phyloP scores from a whole-genome alignment of 1,284 basidiomycete species.

The Ustilago curta region DNA sequence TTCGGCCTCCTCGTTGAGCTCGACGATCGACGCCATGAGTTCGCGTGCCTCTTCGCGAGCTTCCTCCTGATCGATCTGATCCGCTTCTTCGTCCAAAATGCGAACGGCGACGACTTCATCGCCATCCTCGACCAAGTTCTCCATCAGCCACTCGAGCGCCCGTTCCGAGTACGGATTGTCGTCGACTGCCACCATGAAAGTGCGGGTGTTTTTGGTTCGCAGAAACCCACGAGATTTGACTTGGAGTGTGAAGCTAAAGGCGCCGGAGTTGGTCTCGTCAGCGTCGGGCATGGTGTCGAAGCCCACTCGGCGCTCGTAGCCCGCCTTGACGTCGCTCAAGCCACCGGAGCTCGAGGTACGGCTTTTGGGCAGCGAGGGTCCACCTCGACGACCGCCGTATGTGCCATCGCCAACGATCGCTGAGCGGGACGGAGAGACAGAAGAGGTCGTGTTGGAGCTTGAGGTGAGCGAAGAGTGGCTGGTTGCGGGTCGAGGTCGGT shows the following conservation, averaged over 20 bases:
- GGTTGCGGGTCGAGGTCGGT: conserved; percentile 21
- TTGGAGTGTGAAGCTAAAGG: conserved; percentile 72
- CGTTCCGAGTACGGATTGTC: conserved; percentile 73
- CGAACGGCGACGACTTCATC: conserved; percentile 93
- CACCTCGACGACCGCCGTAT: conserved; percentile 50
- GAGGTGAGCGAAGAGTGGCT: conserved; percentile 35
- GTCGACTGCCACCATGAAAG: conserved; percentile 89
- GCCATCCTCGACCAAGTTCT: conserved; percentile 86
- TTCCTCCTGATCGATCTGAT: conserved; percentile 76
- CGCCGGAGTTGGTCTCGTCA: conserved; percentile 59
- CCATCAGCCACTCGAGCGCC: conserved; percentile 73
- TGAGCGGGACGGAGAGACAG: conserved; percentile 27
- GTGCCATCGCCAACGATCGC: conserved; percentile 48
- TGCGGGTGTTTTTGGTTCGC: conserved; percentile 82
- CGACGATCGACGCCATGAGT: conserved; percentile 83
- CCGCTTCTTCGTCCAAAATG: conserved; percentile 85
- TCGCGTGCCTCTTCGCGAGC: conserved; percentile 88
- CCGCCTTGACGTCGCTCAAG: conserved; percentile 52
- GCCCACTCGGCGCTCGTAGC: conserved; percentile 65
- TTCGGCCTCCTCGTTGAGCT: conserved; percentile 82
- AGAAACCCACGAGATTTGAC: conserved; percentile 87
- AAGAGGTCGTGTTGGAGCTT: conserved; percentile 13
- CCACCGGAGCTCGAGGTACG: conserved; percentile 50
- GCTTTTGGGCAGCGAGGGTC: conserved; percentile 43
- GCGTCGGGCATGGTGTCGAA: conserved; percentile 69